phyloP scores from a whole-genome alignment of 352 stramenopile species.

The Phytophthora citrophthora region DNA sequence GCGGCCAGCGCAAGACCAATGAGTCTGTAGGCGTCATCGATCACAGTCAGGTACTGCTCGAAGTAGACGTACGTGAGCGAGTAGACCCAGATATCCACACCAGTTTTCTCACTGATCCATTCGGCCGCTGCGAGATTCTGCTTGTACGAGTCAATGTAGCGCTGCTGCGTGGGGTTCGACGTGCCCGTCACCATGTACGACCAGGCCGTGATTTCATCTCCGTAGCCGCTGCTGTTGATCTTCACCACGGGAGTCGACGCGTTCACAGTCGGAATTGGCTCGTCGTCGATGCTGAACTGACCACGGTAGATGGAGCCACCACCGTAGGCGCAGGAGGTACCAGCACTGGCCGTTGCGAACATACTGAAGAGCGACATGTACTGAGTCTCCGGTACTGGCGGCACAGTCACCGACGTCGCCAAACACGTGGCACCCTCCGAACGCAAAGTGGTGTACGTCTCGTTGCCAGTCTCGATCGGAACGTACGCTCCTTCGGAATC shows the following conservation, averaged over 20 bases:
- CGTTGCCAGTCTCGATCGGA: constrained; percentile 51
- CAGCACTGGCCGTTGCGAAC: constrained; percentile 68
- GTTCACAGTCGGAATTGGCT: constrained; percentile 59
- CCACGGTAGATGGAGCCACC: constrained; percentile 73
- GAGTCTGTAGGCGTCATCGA: constrained; percentile 56
- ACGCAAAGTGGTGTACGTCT: constrained; percentile 51
- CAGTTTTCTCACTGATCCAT: constrained; percentile 68
- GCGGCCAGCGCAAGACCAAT: constrained; percentile 51
- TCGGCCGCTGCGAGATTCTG: constrained; percentile 53
- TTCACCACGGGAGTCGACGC: constrained; percentile 47
- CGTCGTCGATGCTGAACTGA: constrained; percentile 64
- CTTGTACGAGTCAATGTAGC: constrained; percentile 69
- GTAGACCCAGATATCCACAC: constrained; percentile 66
- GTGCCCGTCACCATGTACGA: constrained; percentile 71
- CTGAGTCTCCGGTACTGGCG: constrained; percentile 51
- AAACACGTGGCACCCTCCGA: constrained; percentile 47
- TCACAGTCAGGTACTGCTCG: constrained; percentile 69
- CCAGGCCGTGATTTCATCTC: constrained; percentile 60
- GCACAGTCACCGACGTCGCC: constrained; percentile 36
- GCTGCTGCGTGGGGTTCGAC: constrained; percentile 60
- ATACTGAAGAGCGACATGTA: constrained; percentile 84
- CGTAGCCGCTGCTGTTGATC: constrained; percentile 58
- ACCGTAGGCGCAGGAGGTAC: constrained; percentile 66
- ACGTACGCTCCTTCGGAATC: constrained; percentile 51
- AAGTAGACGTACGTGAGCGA: constrained; percentile 69